Percentiles rank a stretch among this genome's conserved stretches.
phyloP scores from a whole-genome alignment of 106 monocot genomes.

The Amphibolis antarctica region DNA sequence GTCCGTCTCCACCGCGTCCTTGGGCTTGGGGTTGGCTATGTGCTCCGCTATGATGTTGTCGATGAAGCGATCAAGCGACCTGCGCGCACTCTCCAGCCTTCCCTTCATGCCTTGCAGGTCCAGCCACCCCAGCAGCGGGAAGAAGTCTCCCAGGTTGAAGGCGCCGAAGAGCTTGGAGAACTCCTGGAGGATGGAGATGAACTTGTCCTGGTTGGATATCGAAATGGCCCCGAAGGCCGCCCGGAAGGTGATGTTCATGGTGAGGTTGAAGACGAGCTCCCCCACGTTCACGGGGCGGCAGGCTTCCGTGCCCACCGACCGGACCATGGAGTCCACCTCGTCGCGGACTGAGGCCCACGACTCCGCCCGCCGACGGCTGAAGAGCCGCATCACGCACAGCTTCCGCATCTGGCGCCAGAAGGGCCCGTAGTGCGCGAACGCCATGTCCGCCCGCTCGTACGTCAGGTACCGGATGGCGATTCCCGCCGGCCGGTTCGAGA shows the following conservation, averaged over 20 bases:
- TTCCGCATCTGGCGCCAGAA: constrained; percentile 99
- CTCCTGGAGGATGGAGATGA: constrained; percentile 67
- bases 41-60: constrained; percentile 76
- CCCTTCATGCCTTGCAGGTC: constrained; percentile 55
- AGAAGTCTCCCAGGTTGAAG: constrained; percentile 78
- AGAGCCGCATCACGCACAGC: constrained; percentile 85
- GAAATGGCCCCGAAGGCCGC: constrained; percentile 69
- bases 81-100: constrained; percentile 36
- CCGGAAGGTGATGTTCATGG: constrained; percentile 62
- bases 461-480: constrained; percentile 72
- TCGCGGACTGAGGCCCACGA: constrained; percentile 85
- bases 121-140: constrained; percentile 61
- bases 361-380: constrained; percentile 77
- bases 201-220: constrained; percentile 36
- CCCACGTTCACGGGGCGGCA: constrained; percentile 47
- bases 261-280: constrained; percentile 63
- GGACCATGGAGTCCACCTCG: constrained; percentile 37
- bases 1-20: constrained; percentile 45
- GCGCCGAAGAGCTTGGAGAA: constrained; percentile 75
- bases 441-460: constrained; percentile 88
- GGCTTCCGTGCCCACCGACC: not conserved
- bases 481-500: constrained; percentile 82
- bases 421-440: constrained; percentile 90
- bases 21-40: constrained; percentile 35
- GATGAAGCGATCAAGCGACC: constrained; percentile 53